Evolutionary conservation across 2,329 filamentous ascomycete genomes (phyloP).

Genomic region (Capronia americana): DNA sequence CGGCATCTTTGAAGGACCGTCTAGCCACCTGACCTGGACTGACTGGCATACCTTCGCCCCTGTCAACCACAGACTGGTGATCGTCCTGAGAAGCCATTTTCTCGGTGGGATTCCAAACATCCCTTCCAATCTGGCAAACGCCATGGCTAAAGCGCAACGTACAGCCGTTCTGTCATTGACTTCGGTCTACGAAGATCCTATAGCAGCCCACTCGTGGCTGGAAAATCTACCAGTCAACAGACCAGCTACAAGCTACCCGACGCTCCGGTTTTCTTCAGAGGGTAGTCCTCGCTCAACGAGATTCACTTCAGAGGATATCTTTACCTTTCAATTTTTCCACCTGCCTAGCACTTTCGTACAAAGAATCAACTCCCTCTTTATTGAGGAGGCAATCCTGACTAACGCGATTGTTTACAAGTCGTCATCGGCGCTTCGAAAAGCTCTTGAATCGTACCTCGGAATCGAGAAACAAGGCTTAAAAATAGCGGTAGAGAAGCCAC

Average conservation of each 20-base stretch:
- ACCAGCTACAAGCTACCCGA: neutral
- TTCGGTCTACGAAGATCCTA: neutral
- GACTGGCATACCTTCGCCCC: constrained; percentile 1
- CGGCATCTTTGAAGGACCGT: constrained; percentile 12
- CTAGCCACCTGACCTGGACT: neutral
- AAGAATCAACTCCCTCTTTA: neutral
- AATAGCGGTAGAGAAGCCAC: neutral
- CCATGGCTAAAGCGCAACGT: neutral
- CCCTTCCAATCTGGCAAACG: neutral
- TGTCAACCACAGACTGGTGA: neutral
- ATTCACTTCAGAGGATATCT: neutral
- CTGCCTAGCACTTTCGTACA: neutral
- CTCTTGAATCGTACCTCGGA: neutral
- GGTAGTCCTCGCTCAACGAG: neutral
- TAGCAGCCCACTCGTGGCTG: neutral
- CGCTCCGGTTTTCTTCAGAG: neutral
- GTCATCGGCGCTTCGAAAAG: neutral
- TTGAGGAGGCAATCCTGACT: neutral
- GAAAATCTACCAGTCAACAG: neutral
- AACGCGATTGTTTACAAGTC: neutral
- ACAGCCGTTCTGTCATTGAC: neutral
- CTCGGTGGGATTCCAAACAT: neutral
- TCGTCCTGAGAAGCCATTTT: neutral
- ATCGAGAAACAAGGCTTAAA: neutral
- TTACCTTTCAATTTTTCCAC: neutral